phyloP scores from a whole-genome alignment of 441 rosid genomes.

The Francoa sonchifolia region DNA sequence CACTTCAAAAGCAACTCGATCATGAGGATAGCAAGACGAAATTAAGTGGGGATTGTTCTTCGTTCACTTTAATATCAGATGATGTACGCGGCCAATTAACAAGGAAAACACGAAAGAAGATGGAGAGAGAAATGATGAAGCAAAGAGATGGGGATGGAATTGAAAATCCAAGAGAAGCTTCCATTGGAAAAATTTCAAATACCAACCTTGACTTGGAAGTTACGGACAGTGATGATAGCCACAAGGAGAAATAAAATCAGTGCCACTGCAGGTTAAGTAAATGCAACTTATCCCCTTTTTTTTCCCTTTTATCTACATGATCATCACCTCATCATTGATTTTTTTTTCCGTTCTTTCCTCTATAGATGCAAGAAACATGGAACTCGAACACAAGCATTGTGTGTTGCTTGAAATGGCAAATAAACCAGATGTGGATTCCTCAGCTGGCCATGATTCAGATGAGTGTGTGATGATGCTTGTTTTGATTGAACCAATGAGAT shows the following conservation, averaged over 20 bases:
- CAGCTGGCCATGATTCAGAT: conserved; percentile 18
- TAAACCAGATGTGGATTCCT: conserved; percentile 28
- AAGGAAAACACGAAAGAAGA: conserved; percentile 71
- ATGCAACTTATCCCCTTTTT: not conserved
- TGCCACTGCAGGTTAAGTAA: too few relatives aligned
- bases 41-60: conserved; percentile 32
- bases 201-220: conserved; percentile 42
- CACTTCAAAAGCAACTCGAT: conserved; percentile 64
- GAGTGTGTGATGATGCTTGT: conserved; percentile 20
- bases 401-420: conserved; percentile 17
- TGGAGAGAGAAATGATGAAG: conserved; percentile 62
- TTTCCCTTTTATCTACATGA: conserved; percentile 2
- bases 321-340: conserved; percentile 2
- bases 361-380: conserved; percentile 22
- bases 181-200: conserved; percentile 27
- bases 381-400: conserved; percentile 12
- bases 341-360: conserved; percentile 1
- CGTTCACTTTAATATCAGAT: conserved; percentile 53
- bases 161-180: conserved; percentile 31
- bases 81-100: conserved; percentile 75
- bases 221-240: conserved; percentile 45
- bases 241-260: conserved; percentile 62
- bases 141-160: conserved; percentile 36
- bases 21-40: conserved; percentile 48
- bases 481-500: conserved; percentile 9